A percentile compares a stretch with the other conserved stretches of the same genome.
Conservation (phyloP, 192 early-diverging fungal species). For the Podila verticillata region DNA sequence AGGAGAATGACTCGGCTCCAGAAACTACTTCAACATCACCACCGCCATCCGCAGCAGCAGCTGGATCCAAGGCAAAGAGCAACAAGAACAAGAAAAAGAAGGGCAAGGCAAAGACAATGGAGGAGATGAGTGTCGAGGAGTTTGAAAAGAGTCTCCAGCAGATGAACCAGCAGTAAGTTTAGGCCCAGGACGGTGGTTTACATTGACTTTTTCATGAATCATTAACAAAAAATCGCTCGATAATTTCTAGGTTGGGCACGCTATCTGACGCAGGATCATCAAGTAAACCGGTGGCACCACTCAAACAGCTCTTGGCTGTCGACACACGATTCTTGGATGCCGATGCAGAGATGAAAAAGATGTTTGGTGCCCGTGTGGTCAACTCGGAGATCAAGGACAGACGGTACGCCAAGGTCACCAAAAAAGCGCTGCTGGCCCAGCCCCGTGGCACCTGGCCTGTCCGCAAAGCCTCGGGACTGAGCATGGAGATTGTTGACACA, state of each 20-base stretch:
- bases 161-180: conserved; percentile 65
- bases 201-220: too few species aligned
- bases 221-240: background rate
- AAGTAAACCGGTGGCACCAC: conserved; percentile 13
- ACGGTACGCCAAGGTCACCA: conserved; percentile 60
- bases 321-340: conserved; percentile 80
- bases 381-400: conserved; percentile 61
- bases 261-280: conserved; percentile 7
- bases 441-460: conserved; percentile 82
- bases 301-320: conserved; percentile 55
- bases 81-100: conserved; percentile 65
- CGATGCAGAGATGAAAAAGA: conserved; percentile 87
- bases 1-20: conserved; percentile 5
- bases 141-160: conserved; percentile 72
- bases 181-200: background rate
- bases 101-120: conserved; percentile 48
- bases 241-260: conserved; percentile 8
- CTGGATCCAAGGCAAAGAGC: conserved; percentile 27
- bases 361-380: conserved; percentile 91
- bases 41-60: background rate
- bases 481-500: conserved; percentile 58
- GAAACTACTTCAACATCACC: background rate
- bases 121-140: conserved; percentile 70
- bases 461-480: conserved; percentile 56
- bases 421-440: conserved; percentile 67